These are phyloP conservation scores for Colletotrichum tanaceti DNA, from an alignment of 2,329 filamentous ascomycete species.

Conservation along the genomic window DNA sequence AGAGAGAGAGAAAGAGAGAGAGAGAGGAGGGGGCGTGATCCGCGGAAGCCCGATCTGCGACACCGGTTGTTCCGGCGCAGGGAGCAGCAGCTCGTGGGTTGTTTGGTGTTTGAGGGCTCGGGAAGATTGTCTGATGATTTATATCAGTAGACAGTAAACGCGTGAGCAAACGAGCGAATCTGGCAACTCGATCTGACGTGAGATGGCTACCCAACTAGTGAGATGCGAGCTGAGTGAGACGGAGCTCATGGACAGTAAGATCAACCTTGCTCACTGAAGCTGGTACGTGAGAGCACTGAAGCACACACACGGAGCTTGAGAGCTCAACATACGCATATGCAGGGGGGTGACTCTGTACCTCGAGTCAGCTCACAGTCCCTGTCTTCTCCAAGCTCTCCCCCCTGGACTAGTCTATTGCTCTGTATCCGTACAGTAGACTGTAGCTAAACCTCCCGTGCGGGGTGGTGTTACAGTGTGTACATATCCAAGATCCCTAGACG, in stretches of 20 bases:
- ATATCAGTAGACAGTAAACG: neutral
- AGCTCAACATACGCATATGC: neutral
- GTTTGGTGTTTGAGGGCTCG: neutral
- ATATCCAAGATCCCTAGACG: slow-evolving; percentile 18
- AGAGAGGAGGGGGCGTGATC: neutral
- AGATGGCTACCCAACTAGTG: neutral
- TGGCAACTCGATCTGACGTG: neutral
- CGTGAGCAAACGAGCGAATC: neutral
- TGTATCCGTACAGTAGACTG: too few species aligned
- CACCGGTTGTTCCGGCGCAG: slow-evolving; percentile 22
- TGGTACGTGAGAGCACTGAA: neutral
- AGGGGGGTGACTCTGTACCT: neutral
- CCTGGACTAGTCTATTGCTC: neutral
- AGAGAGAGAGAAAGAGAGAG: too few species aligned
- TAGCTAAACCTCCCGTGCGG: neutral
- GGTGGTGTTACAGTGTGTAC: slow-evolving; percentile 7
- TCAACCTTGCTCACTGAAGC: neutral
- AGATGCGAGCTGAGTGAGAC: neutral
- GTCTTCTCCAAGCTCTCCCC: slow-evolving; percentile 1
- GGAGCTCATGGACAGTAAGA: neutral
- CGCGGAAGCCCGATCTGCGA: slow-evolving; percentile 36
- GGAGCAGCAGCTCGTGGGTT: slow-evolving; percentile 14
- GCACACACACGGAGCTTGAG: neutral
- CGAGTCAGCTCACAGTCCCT: slow-evolving; percentile 25
- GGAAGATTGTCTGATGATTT: neutral